Base-by-base conservation (phyloP, 805 yeast genomes). In the Saccharomycopsis guyanensis region DNA sequence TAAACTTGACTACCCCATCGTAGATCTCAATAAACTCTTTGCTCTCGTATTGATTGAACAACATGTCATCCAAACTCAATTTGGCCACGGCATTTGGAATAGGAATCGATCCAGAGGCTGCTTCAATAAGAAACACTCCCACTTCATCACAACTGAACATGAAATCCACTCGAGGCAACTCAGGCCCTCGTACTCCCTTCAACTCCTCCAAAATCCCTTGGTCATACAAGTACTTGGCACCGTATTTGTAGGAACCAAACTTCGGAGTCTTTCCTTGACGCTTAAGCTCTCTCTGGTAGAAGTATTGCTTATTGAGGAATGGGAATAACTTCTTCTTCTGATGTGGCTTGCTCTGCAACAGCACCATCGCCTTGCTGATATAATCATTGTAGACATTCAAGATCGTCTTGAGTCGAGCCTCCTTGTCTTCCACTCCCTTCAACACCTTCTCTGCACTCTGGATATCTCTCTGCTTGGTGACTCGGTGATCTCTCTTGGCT, bases 181-280 rank as follows among this genome's bases (percentile, higher is more conserved):
- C 50, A 5, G 32, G 38, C 1, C 41, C 41, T 4, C 71, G 65
- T 23, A 73, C 66, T 0, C 86, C 86, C 16, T 71, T 72, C 34
- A 83, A 66, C 44, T 77, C 81, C 3, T 72, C 59, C 16, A 89
- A 59, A 1, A 87, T 73, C 0, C 84, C 82, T 53, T 76, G 82
- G 49, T 88, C 96, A 57, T 75, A 68, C 25, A 91, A 69, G 56
- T 80, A 82, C 54, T 82, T 80, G 2, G 87, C 82, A 0, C 86
- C 73, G 65, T 86, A 85, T 59, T 80, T 80, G 66, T 76, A 82
- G 1, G 86, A 79, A 2, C 95, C 95, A 62, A 80, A 85, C 58
- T 74, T 75, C 1, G 91, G 87, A 34, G 82, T 62, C 40, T 82
- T 69, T 31, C 87, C 86, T 18, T 71, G 63, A 63, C 74, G 77